Evolutionary conservation across 2,329 filamentous ascomycete genomes (phyloP).

Genomic region (Geosmithia flava): DNA sequence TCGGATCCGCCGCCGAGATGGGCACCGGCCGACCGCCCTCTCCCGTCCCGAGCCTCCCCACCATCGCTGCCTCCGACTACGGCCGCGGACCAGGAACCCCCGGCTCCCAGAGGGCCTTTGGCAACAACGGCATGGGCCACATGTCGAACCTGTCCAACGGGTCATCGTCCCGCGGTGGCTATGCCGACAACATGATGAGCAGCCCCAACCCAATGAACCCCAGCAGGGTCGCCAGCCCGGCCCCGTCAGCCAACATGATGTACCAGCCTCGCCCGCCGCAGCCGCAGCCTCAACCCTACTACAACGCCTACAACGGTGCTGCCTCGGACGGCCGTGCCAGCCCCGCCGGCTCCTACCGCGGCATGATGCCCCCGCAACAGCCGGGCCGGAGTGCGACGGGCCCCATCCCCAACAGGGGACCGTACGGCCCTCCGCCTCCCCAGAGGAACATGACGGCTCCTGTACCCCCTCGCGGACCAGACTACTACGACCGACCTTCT

Average conservation of each 20-base stretch:
- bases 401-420: constrained; percentile 18
- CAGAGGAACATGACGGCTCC: constrained; percentile 34
- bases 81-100: constrained; percentile 18
- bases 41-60: constrained; percentile 21
- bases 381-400: constrained; percentile 23
- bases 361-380: constrained; percentile 7
- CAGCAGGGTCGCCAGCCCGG: constrained; percentile 18
- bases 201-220: constrained; percentile 8
- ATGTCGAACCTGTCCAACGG: constrained; percentile 6
- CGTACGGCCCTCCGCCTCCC: constrained; percentile 22
- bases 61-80: constrained; percentile 7
- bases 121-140: constrained; percentile 4
- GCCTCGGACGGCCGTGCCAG: constrained; percentile 16
- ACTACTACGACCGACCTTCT: constrained; percentile 15
- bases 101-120: constrained; percentile 20
- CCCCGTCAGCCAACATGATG: constrained; percentile 16
- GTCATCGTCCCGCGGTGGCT: background rate
- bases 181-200: background rate
- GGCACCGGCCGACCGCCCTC: constrained; percentile 31
- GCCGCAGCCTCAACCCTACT: background rate
- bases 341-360: constrained; percentile 15
- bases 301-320: constrained; percentile 8
- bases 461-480: constrained; percentile 16
- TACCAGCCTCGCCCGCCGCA: background rate
- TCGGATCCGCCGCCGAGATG: constrained; percentile 48